Conservation (phyloP, 495 filamentous ascomycete genomes). For the Penicillium cataractarum region DNA sequence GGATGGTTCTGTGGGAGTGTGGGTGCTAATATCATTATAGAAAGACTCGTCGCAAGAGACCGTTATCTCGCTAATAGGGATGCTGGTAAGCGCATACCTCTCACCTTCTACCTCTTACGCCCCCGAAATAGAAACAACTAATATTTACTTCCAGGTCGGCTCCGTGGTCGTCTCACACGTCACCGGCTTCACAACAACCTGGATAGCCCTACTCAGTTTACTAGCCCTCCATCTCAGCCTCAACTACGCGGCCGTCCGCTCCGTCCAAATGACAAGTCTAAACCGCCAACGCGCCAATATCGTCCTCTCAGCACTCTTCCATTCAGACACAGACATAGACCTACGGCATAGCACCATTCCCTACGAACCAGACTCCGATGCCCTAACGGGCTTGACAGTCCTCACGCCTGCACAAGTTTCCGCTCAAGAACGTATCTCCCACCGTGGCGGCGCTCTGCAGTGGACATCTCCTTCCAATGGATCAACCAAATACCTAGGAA, state of each 20-base stretch:
- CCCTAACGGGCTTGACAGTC: constrained; percentile 36
- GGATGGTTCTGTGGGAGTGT: no score
- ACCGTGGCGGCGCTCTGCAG: constrained; percentile 60
- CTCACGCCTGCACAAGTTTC: constrained; percentile 68
- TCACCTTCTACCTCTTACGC: neutral
- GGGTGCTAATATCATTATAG: constrained; percentile 32
- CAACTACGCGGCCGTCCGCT: constrained; percentile 83
- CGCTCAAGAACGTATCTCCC: constrained; percentile 71
- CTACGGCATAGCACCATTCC: no score
- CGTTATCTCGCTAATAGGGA: constrained; percentile 84
- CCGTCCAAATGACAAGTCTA: constrained; percentile 82
- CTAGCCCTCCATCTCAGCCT: constrained; percentile 74
- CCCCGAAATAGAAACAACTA: neutral
- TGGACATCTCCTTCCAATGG: constrained; percentile 39
- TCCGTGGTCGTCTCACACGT: constrained; percentile 79
- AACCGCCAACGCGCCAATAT: constrained; percentile 88
- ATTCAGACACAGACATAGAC: constrained; percentile 39
- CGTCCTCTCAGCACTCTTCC: constrained; percentile 65
- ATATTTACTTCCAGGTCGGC: constrained; percentile 56
- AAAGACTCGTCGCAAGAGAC: constrained; percentile 98
- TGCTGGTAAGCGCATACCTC: constrained; percentile 65
- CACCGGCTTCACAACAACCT: constrained; percentile 70
- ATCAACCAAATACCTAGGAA: constrained; percentile 21
- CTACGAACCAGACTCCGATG: no score
- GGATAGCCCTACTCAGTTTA: constrained; percentile 72